Conservation (phyloP, 2,329 filamentous ascomycete species). For the Penicillium polonicum region DNA sequence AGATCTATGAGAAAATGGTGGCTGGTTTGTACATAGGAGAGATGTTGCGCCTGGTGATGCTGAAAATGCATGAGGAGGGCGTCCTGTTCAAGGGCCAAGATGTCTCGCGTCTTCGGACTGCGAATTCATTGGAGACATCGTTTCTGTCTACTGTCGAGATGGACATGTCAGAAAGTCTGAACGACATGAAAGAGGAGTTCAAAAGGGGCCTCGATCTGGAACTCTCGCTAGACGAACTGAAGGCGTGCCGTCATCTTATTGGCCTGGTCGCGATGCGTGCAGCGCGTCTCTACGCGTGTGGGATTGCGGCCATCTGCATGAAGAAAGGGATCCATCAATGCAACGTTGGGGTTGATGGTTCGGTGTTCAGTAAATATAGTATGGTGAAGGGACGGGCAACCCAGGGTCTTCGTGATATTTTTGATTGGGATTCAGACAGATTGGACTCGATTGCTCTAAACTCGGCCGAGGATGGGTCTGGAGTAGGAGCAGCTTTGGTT, state of each 20-base stretch:
- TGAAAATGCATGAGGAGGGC: conserved; percentile 76
- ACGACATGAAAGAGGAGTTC: conserved; percentile 79
- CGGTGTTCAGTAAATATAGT: conserved; percentile 77
- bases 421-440: conserved; percentile 78
- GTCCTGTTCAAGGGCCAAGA: conserved; percentile 80
- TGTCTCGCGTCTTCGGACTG: conserved; percentile 70
- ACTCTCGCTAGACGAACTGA: conserved; percentile 73
- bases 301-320: conserved; percentile 92
- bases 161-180: conserved; percentile 86
- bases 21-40: conserved; percentile 90
- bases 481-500: conserved; percentile 87
- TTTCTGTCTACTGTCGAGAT: conserved; percentile 90
- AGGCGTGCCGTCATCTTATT: conserved; percentile 81
- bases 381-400: conserved; percentile 36
- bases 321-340: conserved; percentile 82
- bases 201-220: conserved; percentile 67
- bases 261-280: conserved; percentile 91
- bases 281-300: conserved; percentile 86
- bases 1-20: conserved; percentile 96
- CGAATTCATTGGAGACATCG: conserved; percentile 83
- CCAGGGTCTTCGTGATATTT: conserved; percentile 64
- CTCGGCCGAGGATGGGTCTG: conserved; percentile 84
- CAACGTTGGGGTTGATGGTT: conserved; percentile 92
- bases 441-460: conserved; percentile 80
- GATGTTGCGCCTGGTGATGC: conserved; percentile 79